phyloP scores from a whole-genome alignment of 2,329 filamentous ascomycete genomes.

The Fusarium bulbicola region DNA sequence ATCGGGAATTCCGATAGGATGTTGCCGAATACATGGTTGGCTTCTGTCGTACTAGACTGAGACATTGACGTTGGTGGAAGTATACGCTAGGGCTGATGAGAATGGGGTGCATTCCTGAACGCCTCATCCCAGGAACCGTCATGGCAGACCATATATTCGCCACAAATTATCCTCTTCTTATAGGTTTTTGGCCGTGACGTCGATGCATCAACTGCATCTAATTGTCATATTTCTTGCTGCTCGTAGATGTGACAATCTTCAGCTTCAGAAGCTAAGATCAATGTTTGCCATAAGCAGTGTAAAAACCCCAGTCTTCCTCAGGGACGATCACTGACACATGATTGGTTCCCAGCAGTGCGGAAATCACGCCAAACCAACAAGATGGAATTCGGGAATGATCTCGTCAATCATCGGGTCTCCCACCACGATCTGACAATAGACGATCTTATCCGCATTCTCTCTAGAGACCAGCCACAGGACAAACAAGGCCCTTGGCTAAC shows the following conservation, averaged over 20 bases:
- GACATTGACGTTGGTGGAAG: background rate
- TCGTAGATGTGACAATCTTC: background rate
- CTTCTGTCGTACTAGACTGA: background rate
- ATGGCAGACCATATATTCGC: background rate
- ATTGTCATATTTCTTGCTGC: background rate
- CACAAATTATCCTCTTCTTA: background rate
- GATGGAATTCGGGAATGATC: background rate
- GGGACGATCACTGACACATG: background rate
- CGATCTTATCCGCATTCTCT: background rate
- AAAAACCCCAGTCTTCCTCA: background rate
- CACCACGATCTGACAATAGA: background rate
- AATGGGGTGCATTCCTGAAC: background rate
- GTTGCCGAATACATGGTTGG: background rate
- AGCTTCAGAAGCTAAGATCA: background rate
- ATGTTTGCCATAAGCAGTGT: background rate
- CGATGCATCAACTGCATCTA: background rate
- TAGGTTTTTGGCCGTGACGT: fast-evolving
- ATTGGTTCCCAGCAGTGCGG: background rate
- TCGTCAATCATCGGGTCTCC: background rate
- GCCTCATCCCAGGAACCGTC: background rate
- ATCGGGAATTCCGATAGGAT: too few species aligned
- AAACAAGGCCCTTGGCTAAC: background rate
- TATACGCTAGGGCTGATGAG: background rate
- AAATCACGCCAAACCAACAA: background rate
- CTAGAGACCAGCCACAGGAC: background rate